Evolutionary conservation across 1,139 yeast species (phyloP).

Genomic region (Sugiyamaella novakii): DNA sequence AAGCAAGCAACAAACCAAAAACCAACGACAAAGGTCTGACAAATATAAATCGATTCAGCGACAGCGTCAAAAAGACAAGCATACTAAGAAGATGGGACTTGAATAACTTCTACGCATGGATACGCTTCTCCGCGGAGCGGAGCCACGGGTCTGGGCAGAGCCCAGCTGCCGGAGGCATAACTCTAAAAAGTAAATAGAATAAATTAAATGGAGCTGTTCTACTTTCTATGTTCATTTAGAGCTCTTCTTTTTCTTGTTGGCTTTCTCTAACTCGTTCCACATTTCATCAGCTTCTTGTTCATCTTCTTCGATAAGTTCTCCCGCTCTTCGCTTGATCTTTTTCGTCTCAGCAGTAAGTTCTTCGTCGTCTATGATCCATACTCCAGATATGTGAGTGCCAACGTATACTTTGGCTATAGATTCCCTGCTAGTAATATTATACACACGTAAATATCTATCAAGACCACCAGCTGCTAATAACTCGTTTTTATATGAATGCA

Average conservation of each 20-base stretch:
- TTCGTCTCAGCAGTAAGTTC: constrained; percentile 30
- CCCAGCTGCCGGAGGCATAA: constrained; percentile 11
- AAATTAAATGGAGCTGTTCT: constrained; percentile 8
- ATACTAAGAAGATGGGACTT: constrained; percentile 23
- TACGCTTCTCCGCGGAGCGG: background rate
- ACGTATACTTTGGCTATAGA: constrained; percentile 70
- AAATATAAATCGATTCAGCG: constrained; percentile 19
- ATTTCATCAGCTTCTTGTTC: constrained; percentile 37
- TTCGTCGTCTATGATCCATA: constrained; percentile 48
- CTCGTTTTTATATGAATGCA: constrained; percentile 24
- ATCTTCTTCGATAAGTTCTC: constrained; percentile 26
- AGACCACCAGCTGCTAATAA: constrained; percentile 70
- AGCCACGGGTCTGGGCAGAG: constrained; percentile 8
- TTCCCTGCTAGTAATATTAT: constrained; percentile 59
- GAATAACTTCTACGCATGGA: constrained; percentile 6
- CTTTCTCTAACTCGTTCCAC: constrained; percentile 38
- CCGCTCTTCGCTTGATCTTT: constrained; percentile 20
- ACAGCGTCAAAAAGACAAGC: constrained; percentile 22
- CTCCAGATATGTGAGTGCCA: constrained; percentile 69
- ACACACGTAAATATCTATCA: constrained; percentile 82
- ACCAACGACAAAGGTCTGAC: constrained; percentile 19
- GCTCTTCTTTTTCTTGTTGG: constrained; percentile 40
- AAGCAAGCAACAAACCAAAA: constrained; percentile 5
- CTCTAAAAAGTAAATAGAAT: no score
- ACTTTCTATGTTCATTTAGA: constrained; percentile 1